These are phyloP conservation scores for Botryotinia calthae DNA, from an alignment of 2,329 filamentous ascomycete genomes.

Conservation along the genomic window DNA sequence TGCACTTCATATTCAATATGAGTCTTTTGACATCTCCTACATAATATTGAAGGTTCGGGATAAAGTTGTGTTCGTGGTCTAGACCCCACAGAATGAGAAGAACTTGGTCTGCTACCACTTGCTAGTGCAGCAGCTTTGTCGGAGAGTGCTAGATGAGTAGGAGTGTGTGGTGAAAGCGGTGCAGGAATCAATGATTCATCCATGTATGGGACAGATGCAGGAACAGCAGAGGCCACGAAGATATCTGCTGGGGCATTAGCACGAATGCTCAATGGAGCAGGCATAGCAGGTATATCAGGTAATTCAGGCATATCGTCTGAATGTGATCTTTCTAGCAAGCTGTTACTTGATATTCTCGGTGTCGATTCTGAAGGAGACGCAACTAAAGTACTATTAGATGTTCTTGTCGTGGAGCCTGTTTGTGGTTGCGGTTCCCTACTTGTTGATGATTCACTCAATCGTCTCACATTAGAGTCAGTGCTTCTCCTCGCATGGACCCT, in stretches of 20 bases:
- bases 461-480: constrained; percentile 33
- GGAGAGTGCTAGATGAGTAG: constrained; percentile 27
- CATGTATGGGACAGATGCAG: constrained; percentile 22
- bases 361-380: constrained; percentile 22
- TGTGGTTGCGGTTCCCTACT: constrained; percentile 14
- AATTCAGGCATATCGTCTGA: neutral
- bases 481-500: constrained; percentile 35
- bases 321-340: neutral
- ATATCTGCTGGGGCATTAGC: constrained; percentile 30
- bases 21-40: constrained; percentile 64
- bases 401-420: constrained; percentile 14
- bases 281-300: neutral
- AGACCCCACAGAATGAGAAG: constrained; percentile 36
- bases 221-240: constrained; percentile 26
- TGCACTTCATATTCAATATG: constrained; percentile 85
- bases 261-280: constrained; percentile 26
- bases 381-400: constrained; percentile 2
- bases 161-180: constrained; percentile 33
- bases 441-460: constrained; percentile 28
- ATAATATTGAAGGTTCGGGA: constrained; percentile 70
- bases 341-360: constrained; percentile 16
- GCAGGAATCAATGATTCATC: constrained; percentile 35
- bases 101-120: constrained; percentile 36
- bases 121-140: constrained; percentile 36
- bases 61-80: constrained; percentile 47